phyloP scores from a whole-genome alignment of 73 alveolate genomes.

The Strombidium stylifer region DNA sequence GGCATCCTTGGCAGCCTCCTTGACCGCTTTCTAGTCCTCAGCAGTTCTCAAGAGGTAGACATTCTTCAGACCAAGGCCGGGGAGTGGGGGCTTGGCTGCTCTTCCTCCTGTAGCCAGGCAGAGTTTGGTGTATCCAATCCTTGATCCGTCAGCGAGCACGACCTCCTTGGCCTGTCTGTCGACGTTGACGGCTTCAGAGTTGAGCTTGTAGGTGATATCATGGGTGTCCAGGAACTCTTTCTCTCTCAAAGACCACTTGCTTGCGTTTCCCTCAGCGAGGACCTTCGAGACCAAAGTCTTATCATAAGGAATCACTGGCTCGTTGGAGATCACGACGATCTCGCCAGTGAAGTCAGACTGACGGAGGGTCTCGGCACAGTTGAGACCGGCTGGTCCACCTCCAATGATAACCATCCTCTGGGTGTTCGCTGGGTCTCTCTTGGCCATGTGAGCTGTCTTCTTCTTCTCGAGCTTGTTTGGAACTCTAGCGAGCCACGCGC shows the following conservation, averaged over 20 bases:
- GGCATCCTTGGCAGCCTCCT: slow-evolving; percentile 47
- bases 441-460: slow-evolving; percentile 57
- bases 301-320: slow-evolving; percentile 79
- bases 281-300: slow-evolving; percentile 72
- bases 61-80: slow-evolving; percentile 61
- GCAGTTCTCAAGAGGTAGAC: slow-evolving; percentile 66
- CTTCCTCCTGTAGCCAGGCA: slow-evolving; percentile 85
- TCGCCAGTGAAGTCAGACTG: slow-evolving; percentile 81
- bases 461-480: slow-evolving; percentile 54
- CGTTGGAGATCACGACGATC: slow-evolving; percentile 76
- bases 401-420: slow-evolving; percentile 82
- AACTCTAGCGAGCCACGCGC: slow-evolving; percentile 63
- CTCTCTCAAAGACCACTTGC: slow-evolving; percentile 36
- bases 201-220: slow-evolving; percentile 62
- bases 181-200: slow-evolving; percentile 51
- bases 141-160: slow-evolving; percentile 42
- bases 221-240: slow-evolving; percentile 45
- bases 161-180: slow-evolving; percentile 51
- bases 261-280: slow-evolving; percentile 39
- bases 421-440: slow-evolving; percentile 73
- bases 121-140: slow-evolving; percentile 69
- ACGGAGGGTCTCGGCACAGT: slow-evolving; percentile 94
- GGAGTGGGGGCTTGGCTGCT: slow-evolving; percentile 57
- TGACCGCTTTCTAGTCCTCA: slow-evolving; percentile 59
- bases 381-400: slow-evolving; percentile 92